phyloP scores from a whole-genome alignment of 2,329 filamentous ascomycete genomes.

The Aspergillus caelatus region DNA sequence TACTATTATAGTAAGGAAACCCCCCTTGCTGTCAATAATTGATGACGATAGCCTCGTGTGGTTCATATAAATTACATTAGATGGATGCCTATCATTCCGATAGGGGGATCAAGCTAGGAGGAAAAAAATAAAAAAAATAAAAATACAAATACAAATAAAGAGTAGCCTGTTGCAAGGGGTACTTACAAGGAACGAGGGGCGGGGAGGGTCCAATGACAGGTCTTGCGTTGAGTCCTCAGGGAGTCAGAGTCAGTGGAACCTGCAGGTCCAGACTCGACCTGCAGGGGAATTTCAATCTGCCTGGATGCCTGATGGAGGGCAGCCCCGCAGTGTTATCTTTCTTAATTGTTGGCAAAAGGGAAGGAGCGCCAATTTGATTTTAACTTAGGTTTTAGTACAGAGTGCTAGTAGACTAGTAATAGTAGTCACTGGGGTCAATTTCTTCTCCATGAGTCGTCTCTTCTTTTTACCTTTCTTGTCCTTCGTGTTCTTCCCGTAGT shows the following conservation, averaged over 20 bases:
- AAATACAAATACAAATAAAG: background rate
- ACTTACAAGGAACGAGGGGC: background rate
- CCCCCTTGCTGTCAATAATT: background rate
- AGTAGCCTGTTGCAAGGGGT: background rate
- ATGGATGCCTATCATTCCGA: background rate
- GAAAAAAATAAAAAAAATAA: background rate
- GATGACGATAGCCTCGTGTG: background rate
- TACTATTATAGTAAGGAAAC: too few relatives aligned
- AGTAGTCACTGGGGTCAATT: too few relatives aligned
- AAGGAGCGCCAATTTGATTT: background rate
- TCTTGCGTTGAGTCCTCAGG: background rate
- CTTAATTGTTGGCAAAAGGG: background rate
- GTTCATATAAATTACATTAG: background rate
- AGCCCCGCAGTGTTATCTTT: background rate
- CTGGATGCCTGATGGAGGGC: background rate
- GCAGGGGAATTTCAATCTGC: background rate
- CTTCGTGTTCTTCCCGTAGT: background rate
- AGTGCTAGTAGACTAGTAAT: background rate
- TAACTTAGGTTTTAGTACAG: background rate
- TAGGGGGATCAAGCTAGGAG: background rate
- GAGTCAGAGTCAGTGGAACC: background rate
- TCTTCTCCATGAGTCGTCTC: background rate
- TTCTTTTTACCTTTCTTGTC: background rate
- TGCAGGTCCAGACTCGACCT: slow-evolving; percentile 4
- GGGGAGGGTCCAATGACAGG: background rate